Evolutionary conservation across 2,329 filamentous ascomycete genomes (phyloP).

Genomic region (Fusarium keratoplasticum): DNA sequence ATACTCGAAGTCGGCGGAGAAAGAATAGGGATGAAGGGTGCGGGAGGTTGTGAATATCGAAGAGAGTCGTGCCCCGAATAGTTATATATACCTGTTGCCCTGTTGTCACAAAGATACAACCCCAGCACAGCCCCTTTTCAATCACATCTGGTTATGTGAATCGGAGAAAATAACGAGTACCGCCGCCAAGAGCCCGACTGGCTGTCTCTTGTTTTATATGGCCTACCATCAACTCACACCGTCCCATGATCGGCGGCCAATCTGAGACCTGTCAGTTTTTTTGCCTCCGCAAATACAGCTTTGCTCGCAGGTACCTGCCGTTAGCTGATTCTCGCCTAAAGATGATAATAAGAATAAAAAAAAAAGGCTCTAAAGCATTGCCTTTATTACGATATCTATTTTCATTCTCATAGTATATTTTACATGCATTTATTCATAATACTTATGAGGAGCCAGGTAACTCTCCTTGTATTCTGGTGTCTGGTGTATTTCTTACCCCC

Average conservation of each 20-base stretch:
- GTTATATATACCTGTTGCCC: background rate
- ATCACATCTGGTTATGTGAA: no score
- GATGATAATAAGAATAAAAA: no score
- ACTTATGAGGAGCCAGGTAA: no score
- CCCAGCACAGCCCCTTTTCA: background rate
- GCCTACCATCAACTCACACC: background rate
- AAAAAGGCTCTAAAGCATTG: no score
- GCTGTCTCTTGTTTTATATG: background rate
- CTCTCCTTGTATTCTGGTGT: no score
- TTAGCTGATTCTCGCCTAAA: no score
- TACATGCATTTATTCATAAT: no score
- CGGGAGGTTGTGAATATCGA: background rate
- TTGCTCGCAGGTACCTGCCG: background rate
- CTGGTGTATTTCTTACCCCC: no score
- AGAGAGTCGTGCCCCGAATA: background rate
- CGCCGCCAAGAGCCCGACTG: background rate
- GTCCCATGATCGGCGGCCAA: slow-evolving; percentile 8
- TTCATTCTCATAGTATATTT: no score
- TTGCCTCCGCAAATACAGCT: background rate
- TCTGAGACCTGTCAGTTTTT: slow-evolving; percentile 8
- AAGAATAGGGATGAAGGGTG: background rate
- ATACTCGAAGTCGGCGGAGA: background rate
- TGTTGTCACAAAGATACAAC: background rate
- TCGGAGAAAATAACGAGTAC: background rate
- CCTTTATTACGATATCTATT: background rate